These are phyloP conservation scores for Haplosporangium gracile DNA, from an alignment of 192 early-diverging fungal species.

Conservation along the genomic window DNA sequence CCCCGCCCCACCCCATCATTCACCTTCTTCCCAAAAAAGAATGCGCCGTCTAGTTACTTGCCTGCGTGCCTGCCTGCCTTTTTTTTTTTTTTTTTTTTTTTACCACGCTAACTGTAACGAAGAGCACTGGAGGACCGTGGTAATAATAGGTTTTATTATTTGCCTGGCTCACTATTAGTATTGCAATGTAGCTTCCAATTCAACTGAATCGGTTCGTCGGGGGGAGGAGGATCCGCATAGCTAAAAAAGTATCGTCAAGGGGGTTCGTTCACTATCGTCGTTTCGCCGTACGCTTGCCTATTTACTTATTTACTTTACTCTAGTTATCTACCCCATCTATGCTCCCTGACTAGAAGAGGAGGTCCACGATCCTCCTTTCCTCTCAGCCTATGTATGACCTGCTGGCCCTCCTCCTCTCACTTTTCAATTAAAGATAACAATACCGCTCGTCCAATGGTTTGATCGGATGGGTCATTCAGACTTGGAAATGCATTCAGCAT, in stretches of 20 bases:
- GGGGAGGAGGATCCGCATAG: background rate
- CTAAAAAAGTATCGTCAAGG: background rate
- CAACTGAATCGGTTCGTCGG: background rate
- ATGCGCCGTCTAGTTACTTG: background rate
- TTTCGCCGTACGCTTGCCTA: too few relatives aligned
- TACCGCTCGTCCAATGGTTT: background rate
- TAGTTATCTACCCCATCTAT: background rate
- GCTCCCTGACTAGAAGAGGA: background rate
- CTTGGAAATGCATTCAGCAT: background rate
- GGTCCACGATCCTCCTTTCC: background rate
- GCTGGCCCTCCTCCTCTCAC: background rate
- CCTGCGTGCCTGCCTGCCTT: too few relatives aligned
- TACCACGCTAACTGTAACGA: background rate
- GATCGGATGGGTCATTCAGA: background rate
- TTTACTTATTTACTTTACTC: too few relatives aligned
- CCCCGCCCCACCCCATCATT: background rate
- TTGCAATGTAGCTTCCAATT: background rate
- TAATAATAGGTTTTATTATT: slow-evolving; percentile 3
- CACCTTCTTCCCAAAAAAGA: background rate
- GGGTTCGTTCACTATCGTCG: too few relatives aligned
- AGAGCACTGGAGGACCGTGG: background rate
- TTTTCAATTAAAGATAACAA: background rate
- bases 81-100: background rate
- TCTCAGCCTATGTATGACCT: background rate
- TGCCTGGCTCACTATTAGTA: background rate